Evolutionary conservation across 495 filamentous ascomycete genomes (phyloP).

Genomic region (Neurospora hispaniola): DNA sequence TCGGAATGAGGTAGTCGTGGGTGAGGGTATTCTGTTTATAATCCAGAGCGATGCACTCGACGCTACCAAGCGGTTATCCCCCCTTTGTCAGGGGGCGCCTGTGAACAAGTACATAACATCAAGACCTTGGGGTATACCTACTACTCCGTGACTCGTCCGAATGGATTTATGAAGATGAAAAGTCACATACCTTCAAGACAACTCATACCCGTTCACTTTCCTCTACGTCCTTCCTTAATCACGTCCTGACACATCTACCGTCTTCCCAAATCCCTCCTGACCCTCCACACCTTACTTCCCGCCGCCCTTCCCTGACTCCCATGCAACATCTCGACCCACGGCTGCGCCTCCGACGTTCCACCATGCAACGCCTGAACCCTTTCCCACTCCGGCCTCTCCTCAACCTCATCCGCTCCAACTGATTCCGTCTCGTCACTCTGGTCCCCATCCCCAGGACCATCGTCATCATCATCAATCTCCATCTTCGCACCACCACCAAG

Average conservation of each 20-base stretch:
- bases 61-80: background rate
- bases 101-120: background rate
- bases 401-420: background rate
- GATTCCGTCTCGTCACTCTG: constrained; percentile 12
- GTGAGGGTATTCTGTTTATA: background rate
- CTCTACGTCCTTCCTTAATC: no score
- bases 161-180: no score
- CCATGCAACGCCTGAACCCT: constrained; percentile 1
- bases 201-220: no score
- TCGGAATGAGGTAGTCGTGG: background rate
- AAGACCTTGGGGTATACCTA: background rate
- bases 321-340: constrained; percentile 43
- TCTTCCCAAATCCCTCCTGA: constrained; percentile 41
- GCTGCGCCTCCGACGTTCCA: constrained; percentile 19
- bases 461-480: background rate
- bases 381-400: constrained; percentile 7
- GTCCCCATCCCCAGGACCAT: constrained; percentile 6
- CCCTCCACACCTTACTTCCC: constrained; percentile 43
- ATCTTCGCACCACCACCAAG: background rate
- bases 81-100: background rate
- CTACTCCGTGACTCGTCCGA: no score
- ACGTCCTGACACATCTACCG: background rate
- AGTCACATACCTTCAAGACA: no score
- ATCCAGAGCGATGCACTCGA: background rate
- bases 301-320: constrained; percentile 37